Base-by-base conservation (phyloP, 208 protist species). In the Crithidia sp. region DNA sequence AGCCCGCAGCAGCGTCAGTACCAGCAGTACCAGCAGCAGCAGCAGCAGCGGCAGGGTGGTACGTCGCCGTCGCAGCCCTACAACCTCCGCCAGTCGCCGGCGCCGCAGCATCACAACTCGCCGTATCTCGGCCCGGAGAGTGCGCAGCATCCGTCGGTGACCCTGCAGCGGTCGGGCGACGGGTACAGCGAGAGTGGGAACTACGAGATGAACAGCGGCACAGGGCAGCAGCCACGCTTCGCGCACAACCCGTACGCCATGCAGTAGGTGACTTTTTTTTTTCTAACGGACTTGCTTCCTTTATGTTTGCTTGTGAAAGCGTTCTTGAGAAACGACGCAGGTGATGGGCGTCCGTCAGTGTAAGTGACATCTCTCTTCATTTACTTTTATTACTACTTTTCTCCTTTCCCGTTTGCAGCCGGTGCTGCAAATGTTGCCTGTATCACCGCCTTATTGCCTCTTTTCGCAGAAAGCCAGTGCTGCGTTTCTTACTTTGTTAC, bases 201-300 rank as follows among this genome's bases (percentile, higher is more conserved):
- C 62, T 71, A 39, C 17, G 77, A 66, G 50, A 10, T 3, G 36
- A 63, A n/a, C 67, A 64, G 52, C 62, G 60, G 54, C 63, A 9
- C 39, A 4, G 63, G 43, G 17, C 44, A 68, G 43, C 44, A 61
- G 50, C 50, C 55, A 19, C 79, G 79, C 4, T 84, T 84, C 28
- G 56, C 70, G 12, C 75, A 78, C 66, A 84, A 84, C 44, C 78
- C 78, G 7, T 83, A 83, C 68, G 55, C 59, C 10, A 77, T 77
- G 73, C 49, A 71, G 37, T 77, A 70, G 57, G 13, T 9, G 9
- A 58, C 17, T 37, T 36, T 66, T 12, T 52, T 7, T 4, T 66
- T 2, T 28, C 28, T 28, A 28, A 28, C 1, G 28, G 28, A 28
- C 28, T 28, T 28, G 0, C 28, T 28, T 28, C n/a, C n/a, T 28